Percentiles rank a stretch among this genome's conserved stretches.
Evolutionary conservation across 139 green algal genomes (phyloP).

Genomic region (Tetratostichococcus sp.): DNA sequence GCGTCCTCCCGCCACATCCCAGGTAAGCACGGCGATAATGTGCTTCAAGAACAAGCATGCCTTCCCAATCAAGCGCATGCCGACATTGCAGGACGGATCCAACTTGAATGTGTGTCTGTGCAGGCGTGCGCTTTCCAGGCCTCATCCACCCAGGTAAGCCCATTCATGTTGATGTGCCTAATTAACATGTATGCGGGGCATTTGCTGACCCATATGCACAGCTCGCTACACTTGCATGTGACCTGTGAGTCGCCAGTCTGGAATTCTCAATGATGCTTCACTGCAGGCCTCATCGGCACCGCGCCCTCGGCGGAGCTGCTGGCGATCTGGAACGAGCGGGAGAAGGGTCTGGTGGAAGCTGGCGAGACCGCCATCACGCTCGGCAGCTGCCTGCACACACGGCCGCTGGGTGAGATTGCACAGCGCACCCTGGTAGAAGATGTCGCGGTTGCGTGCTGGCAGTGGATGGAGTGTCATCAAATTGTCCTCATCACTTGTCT

Average conservation of each 20-base stretch:
- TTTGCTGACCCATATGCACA: too few relatives aligned
- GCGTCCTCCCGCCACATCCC: slow-evolving; percentile 61
- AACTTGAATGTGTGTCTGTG: background rate
- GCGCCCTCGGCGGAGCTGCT: slow-evolving; percentile 67
- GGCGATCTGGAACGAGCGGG: slow-evolving; percentile 69
- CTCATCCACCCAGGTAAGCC: slow-evolving; percentile 42
- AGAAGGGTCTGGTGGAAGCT: slow-evolving; percentile 46
- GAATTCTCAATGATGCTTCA: too few relatives aligned
- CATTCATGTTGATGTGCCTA: too few relatives aligned
- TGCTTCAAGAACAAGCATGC: slow-evolving; percentile 3
- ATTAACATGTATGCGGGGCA: too few relatives aligned
- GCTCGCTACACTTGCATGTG: too few relatives aligned
- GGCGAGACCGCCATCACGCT: slow-evolving; percentile 39
- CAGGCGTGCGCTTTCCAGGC: slow-evolving; percentile 42
- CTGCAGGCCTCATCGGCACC: slow-evolving; percentile 60
- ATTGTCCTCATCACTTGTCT: too few relatives aligned
- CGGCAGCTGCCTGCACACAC: slow-evolving; percentile 50
- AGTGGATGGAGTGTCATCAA: too few relatives aligned
- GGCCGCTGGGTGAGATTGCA: slow-evolving; percentile 43
- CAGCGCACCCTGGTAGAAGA: too few relatives aligned
- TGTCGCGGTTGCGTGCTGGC: too few relatives aligned
- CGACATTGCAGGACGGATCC: too few relatives aligned
- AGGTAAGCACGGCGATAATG: slow-evolving; percentile 12
- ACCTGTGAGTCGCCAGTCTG: too few relatives aligned
- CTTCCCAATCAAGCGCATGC: too few relatives aligned